These are phyloP conservation scores for Macadamia tetraphylla DNA, from an alignment of 164 flowering plant species.

Conservation along the genomic window DNA sequence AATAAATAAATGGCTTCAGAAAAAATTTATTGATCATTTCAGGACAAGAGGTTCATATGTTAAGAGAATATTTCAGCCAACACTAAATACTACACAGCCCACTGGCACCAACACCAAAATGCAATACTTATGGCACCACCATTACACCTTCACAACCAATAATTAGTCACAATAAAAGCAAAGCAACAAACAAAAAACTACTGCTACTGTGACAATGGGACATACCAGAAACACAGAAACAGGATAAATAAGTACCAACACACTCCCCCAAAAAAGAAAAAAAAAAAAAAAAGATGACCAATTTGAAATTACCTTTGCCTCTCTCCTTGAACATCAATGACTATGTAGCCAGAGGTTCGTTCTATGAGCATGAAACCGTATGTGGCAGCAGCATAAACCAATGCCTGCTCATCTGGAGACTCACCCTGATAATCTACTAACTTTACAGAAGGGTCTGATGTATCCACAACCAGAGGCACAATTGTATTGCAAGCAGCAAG, in stretches of 20 bases:
- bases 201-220: background rate
- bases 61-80: too few species aligned
- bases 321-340: slow-evolving; percentile 46
- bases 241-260: background rate
- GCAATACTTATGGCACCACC: too few species aligned
- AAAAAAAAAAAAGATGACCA: background rate
- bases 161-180: too few species aligned
- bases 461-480: slow-evolving; percentile 65
- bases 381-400: slow-evolving; percentile 95
- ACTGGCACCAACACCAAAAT: background rate
- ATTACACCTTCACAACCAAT: background rate
- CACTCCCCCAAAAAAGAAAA: too few species aligned
- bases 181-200: background rate
- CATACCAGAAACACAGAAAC: background rate
- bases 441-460: slow-evolving; percentile 50
- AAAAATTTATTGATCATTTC: background rate
- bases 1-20: slow-evolving; percentile 1
- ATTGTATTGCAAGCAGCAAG: slow-evolving; percentile 97
- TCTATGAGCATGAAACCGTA: slow-evolving; percentile 90
- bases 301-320: slow-evolving; percentile 22
- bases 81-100: background rate
- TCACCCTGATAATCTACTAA: slow-evolving; percentile 95
- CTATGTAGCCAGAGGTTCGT: slow-evolving; percentile 90
- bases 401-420: slow-evolving; percentile 98
- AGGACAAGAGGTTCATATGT: background rate